Evolutionary conservation across 805 yeast species (phyloP), one percentile per base, ranked within the genome.

Genomic region (Ogataea saltuana): DNA sequence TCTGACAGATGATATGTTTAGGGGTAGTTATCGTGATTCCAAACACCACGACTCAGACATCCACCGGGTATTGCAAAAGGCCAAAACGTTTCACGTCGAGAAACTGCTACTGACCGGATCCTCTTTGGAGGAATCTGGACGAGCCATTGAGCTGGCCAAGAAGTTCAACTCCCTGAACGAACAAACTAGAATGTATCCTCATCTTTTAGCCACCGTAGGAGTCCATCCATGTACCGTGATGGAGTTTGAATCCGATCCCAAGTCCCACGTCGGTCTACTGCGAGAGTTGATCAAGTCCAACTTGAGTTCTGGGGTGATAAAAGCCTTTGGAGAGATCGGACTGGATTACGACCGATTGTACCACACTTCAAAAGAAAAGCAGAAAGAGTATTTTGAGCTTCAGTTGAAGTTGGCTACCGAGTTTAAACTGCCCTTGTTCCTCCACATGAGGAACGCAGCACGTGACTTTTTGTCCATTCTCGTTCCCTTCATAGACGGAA

Each of bases 281-380:
- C 72, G 75, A 48, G 51, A 64, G 2, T 52, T 84, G n/a, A 77
- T 80, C 0, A 46, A 62, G 5, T 53, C 65, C 1, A 85, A 88
- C 4, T 59, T 64, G 22, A 57, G 67, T 7, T 51, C 59, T 11
- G 85, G 85, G 1, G 54, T 67, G 3, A 84, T 93, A 20, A 76
- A 76, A 55, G 93, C 97, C 1, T 83, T 90, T 67, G 99, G 99
- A 11, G 99, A 93, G 65, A 80, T 93, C 39, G 99, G 99, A 0
- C 70, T 93, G 36, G 99, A 93, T 60, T 91, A 90, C 60, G 99
- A 93, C 63, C 69, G 99, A 46, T 67, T 93, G 39, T 83, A 86
- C 54, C 85, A 80, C 57, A 78, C 97, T 0, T 69, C 85, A 2
- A 78, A 71, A 44, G 82, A 76, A 6, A 76, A 78, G 48, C 99